Base-by-base conservation (phyloP, 1,139 yeast genomes). In the Schwanniomyces etchellsii region DNA sequence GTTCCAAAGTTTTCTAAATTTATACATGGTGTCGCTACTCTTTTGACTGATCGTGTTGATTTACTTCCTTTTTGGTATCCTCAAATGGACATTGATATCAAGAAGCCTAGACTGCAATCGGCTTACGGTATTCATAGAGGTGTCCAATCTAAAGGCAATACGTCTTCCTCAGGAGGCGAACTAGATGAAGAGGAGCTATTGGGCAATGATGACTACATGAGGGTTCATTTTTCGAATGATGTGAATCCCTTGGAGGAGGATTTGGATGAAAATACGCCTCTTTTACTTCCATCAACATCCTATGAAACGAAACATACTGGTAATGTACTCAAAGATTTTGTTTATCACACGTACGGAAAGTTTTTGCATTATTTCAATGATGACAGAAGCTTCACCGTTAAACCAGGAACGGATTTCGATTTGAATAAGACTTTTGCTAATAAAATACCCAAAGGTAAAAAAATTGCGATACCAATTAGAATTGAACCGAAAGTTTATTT, bases 1-100 rank as follows among this genome's bases (percentile, higher is more conserved):
- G 96, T 91, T 24, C 98, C 98, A 20, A 91, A 91, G 59, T 91
- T 88, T 56, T 89, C 97, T 37, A 91, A 91, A 58, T 91, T 91
- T 50, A 89, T 91, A 45, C 98, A 91, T 50, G 98, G 98, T 45
- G 81, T 88, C 37, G 95, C 98, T 7, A 71, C 91, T 16, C 66
- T 91, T 46, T 62, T 91, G 44, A 91, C 95, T 9, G 93, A 86
- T 26, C 74, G 70, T 55, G 88, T 86, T 27, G 73, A 78, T 33
- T 71, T 86, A 42, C 80, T 91, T 47, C 98, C 98, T 32, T 91
- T 85, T 61, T 91, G 98, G 98, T 69, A 81, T 43, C 96, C 97
- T n/a, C 98, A 91, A 61, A 91, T 91, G 98, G 85, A 77, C 43
- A 81, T 81, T 31, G 98, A 91, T 53, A 91, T 91, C 44, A 79